Evolutionary conservation across 768 basidiomycete species (phyloP).

Genomic region (Psilocybe sp.): DNA sequence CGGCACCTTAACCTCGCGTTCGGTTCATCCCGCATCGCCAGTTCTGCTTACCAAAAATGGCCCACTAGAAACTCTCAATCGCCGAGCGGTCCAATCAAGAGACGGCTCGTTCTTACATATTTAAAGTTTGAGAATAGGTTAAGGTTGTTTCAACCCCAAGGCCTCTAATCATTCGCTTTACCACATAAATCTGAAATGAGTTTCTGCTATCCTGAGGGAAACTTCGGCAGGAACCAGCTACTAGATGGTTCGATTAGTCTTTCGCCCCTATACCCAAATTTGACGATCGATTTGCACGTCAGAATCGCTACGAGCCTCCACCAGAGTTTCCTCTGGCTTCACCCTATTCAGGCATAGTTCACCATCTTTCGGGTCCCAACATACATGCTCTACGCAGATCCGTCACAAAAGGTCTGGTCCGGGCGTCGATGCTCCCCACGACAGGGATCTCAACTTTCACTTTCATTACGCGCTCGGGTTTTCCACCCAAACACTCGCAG

Average conservation of each 20-base stretch:
- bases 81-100: conserved; percentile 79
- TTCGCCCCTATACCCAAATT: too few relatives aligned
- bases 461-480: too few relatives aligned
- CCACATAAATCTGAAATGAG: conserved; percentile 60
- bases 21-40: conserved; percentile 69
- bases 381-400: conserved; percentile 78
- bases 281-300: too few relatives aligned
- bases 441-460: too few relatives aligned
- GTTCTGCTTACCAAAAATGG: conserved; percentile 77
- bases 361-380: conserved; percentile 89
- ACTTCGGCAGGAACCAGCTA: too few relatives aligned
- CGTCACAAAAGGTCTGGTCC: conserved; percentile 70
- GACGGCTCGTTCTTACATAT: conserved; percentile 77
- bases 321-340: too few relatives aligned
- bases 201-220: too few relatives aligned
- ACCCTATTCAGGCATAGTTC: too few relatives aligned
- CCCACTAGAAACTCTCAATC: conserved; percentile 80
- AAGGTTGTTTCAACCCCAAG: conserved; percentile 87
- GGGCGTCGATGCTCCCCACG: conserved; percentile 72
- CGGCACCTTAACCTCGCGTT: too few relatives aligned
- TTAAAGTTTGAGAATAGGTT: conserved; percentile 81
- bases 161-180: conserved; percentile 92
- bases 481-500: too few relatives aligned
- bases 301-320: too few relatives aligned
- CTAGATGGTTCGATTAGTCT: too few relatives aligned